Conservation (phyloP, 345 rosid genomes). For the Cardamine resedifolia region DNA sequence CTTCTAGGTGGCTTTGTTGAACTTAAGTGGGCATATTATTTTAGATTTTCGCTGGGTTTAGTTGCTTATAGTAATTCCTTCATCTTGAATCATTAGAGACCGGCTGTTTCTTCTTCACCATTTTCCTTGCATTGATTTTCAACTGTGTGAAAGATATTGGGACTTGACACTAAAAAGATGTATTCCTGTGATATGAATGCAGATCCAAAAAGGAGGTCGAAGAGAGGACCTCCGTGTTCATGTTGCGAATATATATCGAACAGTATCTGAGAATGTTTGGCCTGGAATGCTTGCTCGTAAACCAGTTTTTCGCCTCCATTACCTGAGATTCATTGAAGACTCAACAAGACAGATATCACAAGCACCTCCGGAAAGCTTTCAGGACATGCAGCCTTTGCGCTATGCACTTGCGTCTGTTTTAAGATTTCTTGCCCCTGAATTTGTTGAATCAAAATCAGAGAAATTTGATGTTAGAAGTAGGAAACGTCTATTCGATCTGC, state of each 20-base stretch:
- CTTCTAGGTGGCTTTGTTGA: slow-evolving; percentile 21
- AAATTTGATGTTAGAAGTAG: slow-evolving; percentile 86
- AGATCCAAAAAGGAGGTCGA: slow-evolving; percentile 86
- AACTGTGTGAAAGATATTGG: slow-evolving; percentile 6
- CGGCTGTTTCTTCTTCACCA: slow-evolving; percentile 14
- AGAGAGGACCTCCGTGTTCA: slow-evolving; percentile 91
- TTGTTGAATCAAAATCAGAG: slow-evolving; percentile 90
- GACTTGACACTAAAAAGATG: slow-evolving; percentile 9
- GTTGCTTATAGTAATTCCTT: slow-evolving; percentile 16
- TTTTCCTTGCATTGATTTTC: slow-evolving; percentile 16
- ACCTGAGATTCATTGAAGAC: slow-evolving; percentile 90
- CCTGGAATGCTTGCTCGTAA: slow-evolving; percentile 89
- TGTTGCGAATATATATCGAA: slow-evolving; percentile 85
- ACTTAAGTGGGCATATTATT: slow-evolving; percentile 9
- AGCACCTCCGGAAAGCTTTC: slow-evolving; percentile 76
- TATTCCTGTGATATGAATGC: slow-evolving; percentile 37
- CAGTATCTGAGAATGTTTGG: slow-evolving; percentile 95
- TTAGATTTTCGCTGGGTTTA: slow-evolving; percentile 13
- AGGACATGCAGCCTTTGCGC: slow-evolving; percentile 88
- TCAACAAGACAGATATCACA: slow-evolving; percentile 59
- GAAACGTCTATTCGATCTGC: slow-evolving; percentile 85
- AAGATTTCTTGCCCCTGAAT: slow-evolving; percentile 90
- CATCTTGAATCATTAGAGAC: slow-evolving; percentile 3
- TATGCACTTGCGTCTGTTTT: slow-evolving; percentile 90
- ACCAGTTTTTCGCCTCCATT: slow-evolving; percentile 84